Base-by-base conservation (phyloP, 139 green algal genomes). In the Spirogloea muscicola region DNA sequence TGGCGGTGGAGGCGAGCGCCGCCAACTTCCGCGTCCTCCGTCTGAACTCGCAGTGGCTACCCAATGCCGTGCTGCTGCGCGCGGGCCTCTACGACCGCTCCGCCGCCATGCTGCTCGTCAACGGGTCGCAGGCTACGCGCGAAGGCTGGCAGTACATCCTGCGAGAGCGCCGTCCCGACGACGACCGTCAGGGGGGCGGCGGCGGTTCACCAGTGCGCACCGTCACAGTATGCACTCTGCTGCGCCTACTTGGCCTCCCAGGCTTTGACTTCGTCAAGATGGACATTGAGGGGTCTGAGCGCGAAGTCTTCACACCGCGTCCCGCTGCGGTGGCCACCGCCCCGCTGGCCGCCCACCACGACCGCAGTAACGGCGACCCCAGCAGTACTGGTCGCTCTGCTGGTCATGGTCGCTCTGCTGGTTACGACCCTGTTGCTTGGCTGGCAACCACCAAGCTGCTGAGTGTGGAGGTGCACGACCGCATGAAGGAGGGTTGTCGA, bases 201-300 rank as follows among this genome's bases (percentile, higher is more conserved):
- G 55, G 13, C 29, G 55, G 36, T 40, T 13, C 36, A 10, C 10
- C 36, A 10, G 36, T 64, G 55, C 29, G 34, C 10, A 16, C 39
- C 6, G 39, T 59, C 6, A 69, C 60, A n/a, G 60, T 59, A 58
- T n/a, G 21, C 39, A 9, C 13, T 6, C 13, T 59, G 6, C 18
- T 74, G 65, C 46, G 18, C n/a, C 21, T 31, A 18, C 40, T 42
- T 21, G 29, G 33, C 49, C 25, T 74, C 49, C 43, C 33, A 37
- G n/a, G 43, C n/a, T 74, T 74, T 36, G 65, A 74, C 33, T 9
- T 74, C 21, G 44, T 46, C 16, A 74, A 74, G 65, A 74, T 74
- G 33, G 65, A 74, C 36, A 74, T 74, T 21, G 65, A 74, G 49
- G 65, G 65, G 5, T 25, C 65, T 9, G 65, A 74, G 49, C 29